Conservation (phyloP, 495 filamentous ascomycete genomes). For the Penicillium goetzii region DNA sequence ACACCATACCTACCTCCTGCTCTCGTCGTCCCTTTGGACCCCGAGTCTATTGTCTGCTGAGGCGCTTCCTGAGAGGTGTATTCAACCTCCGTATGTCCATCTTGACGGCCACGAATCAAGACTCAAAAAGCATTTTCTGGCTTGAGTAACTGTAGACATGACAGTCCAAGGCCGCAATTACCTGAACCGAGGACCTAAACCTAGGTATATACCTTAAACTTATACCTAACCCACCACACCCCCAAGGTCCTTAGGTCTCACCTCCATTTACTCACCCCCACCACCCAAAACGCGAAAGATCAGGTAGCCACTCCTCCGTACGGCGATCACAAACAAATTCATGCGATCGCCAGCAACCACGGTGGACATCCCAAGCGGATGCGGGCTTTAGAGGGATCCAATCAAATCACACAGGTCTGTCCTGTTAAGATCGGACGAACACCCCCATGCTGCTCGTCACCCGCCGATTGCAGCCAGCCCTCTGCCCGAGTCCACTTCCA, state of each 20-base stretch:
- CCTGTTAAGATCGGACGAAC: conserved; percentile 8
- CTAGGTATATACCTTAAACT: too few relatives aligned
- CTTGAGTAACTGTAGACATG: too few relatives aligned
- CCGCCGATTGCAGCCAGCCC: not conserved
- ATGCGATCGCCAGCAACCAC: conserved; percentile 1
- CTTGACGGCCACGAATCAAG: not conserved
- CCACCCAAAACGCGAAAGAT: not conserved
- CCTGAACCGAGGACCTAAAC: too few relatives aligned
- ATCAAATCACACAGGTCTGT: conserved; percentile 5
- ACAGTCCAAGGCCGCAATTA: too few relatives aligned
- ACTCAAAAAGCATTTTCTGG: too few relatives aligned
- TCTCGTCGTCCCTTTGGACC: not conserved
- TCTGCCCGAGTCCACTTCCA: not conserved
- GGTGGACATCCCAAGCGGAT: conserved; percentile 1
- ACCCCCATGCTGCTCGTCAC: conserved; percentile 10
- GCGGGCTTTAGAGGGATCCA: conserved; percentile 10
- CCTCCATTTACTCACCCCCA: not conserved
- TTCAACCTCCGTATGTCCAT: not conserved
- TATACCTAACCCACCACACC: not conserved
- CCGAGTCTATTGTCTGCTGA: not conserved
- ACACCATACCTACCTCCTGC: not conserved
- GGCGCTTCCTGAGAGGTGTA: not conserved
- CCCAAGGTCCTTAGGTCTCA: not conserved
- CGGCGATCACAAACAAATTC: not conserved
- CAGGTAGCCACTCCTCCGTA: not conserved